These are phyloP conservation scores for Candida multigemmis DNA, from an alignment of 805 yeast species.

Conservation along the genomic window DNA sequence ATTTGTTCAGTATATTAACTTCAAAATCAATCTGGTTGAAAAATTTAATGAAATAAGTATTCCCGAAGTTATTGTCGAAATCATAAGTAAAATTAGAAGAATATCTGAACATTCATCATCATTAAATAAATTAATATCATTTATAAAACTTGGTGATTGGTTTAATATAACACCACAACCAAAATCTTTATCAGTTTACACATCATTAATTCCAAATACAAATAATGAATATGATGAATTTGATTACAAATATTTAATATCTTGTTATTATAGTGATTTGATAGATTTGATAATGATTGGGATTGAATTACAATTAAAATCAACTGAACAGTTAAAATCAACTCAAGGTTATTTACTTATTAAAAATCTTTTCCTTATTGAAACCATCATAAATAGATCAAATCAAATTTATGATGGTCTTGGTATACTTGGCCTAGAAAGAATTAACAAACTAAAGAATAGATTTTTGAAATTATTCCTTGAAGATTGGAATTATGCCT, in stretches of 20 bases:
- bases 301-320: constrained; percentile 51
- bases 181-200: constrained; percentile 33
- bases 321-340: constrained; percentile 29
- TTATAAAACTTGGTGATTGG: constrained; percentile 58
- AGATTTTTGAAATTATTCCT: constrained; percentile 66
- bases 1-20: constrained; percentile 47
- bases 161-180: constrained; percentile 52
- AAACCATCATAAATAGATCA: constrained; percentile 58
- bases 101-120: constrained; percentile 55
- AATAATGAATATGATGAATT: constrained; percentile 25
- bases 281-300: constrained; percentile 64
- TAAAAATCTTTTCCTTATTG: constrained; percentile 66
- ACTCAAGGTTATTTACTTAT: constrained; percentile 63
- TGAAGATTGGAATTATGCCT: constrained; percentile 71
- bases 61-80: constrained; percentile 63
- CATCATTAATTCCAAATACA: constrained; percentile 37
- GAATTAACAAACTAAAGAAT: constrained; percentile 63
- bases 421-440: constrained; percentile 49
- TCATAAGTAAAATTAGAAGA: constrained; percentile 57
- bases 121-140: constrained; percentile 38
- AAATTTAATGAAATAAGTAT: constrained; percentile 57
- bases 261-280: constrained; percentile 67
- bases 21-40: constrained; percentile 35
- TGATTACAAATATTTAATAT: constrained; percentile 43
- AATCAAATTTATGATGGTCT: constrained; percentile 42